Percentiles rank a stretch among this genome's conserved stretches.
phyloP scores from a whole-genome alignment of 306 rosid genomes.

The Hippophae gyantsensis region DNA sequence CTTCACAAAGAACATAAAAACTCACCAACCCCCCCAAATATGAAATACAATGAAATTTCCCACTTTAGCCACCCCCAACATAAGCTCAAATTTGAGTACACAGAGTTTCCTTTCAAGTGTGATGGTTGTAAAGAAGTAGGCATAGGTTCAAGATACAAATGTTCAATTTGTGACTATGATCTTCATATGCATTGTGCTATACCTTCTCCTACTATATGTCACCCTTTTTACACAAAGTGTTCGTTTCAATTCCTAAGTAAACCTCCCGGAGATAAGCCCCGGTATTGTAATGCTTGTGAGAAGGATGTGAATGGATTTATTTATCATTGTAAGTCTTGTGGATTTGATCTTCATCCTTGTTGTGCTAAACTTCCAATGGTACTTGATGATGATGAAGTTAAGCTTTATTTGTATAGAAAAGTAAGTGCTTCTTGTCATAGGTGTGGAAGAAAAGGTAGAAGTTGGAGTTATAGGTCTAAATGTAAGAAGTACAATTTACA shows the following conservation, averaged over 20 bases:
- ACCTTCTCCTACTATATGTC: slow-evolving; percentile 40
- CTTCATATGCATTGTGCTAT: slow-evolving; percentile 80
- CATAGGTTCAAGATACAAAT: slow-evolving; percentile 76
- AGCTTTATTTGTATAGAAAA: slow-evolving; percentile 50
- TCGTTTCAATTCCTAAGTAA: slow-evolving; percentile 56
- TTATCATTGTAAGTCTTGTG: slow-evolving; percentile 69
- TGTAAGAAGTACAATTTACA: slow-evolving; percentile 83
- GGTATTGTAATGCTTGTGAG: slow-evolving; percentile 88
- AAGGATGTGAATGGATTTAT: slow-evolving; percentile 66
- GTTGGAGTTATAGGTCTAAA: slow-evolving; percentile 84
- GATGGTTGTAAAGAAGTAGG: slow-evolving; percentile 92
- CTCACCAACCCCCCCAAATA: slow-evolving; percentile 12
- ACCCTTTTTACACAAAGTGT: slow-evolving; percentile 79
- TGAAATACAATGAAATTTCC: slow-evolving; percentile 69
- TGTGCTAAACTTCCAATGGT: slow-evolving; percentile 85
- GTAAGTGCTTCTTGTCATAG: slow-evolving; percentile 63
- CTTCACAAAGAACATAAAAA: slow-evolving; percentile 4
- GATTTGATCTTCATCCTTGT: slow-evolving; percentile 89
- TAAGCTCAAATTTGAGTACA: slow-evolving; percentile 60
- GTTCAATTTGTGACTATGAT: slow-evolving; percentile 61
- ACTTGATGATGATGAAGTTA: slow-evolving; percentile 59
- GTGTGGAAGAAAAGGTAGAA: slow-evolving; percentile 72
- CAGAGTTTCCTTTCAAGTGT: slow-evolving; percentile 79
- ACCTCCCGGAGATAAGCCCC: slow-evolving; percentile 47
- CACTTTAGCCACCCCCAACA: slow-evolving; percentile 84